Evolutionary conservation across 148 eudicot genomes (phyloP), one percentile per base, ranked within the genome.

Genomic region (Linanthus parryae): DNA sequence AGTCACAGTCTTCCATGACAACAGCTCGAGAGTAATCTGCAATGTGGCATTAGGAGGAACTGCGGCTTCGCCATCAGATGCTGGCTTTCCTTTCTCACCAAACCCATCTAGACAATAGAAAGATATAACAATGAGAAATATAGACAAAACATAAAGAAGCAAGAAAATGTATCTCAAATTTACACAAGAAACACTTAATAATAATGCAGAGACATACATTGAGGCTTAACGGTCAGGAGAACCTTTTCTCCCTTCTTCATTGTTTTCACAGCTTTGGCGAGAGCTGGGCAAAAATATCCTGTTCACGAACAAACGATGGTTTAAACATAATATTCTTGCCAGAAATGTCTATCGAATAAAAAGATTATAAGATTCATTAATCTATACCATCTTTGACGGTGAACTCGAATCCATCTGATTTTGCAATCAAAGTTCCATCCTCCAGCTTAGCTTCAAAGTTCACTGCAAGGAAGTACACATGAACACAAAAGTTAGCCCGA

Each of bases 241-340:
- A 72, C 99, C 34, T 80, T 88, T 63, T 94, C 96, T 22, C 96
- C 99, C 64, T 94, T 88, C 78, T 94, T 94, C 99, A 94, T 88
- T n/a, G 99, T 94, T 54, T 88, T 94, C 52, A 94, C 80, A 60
- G 96, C 96, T 61, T 71, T 94, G 1, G 91, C 58, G 30, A 94
- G 48, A 24, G 99, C 99, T 69, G 91, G 96, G 65, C 99, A 94
- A 59, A 88, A 88, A 48, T 77, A 80, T 68, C 98, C 98, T 87
- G 68, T 28, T 13, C 1, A 38, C 31, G 47, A 31, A n/a, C n/a
- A n/a, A n/a, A n/a, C n/a, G n/a, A n/a, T n/a, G n/a, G n/a, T n/a
- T n/a, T n/a, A n/a, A n/a, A n/a, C n/a, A n/a, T n/a, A n/a, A n/a
- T n/a, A n/a, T n/a, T n/a, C n/a, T n/a, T n/a, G n/a, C n/a, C n/a